These are phyloP conservation scores for Kurtzmaniella cleridarum DNA, from an alignment of 805 yeast species.

Conservation along the genomic window DNA sequence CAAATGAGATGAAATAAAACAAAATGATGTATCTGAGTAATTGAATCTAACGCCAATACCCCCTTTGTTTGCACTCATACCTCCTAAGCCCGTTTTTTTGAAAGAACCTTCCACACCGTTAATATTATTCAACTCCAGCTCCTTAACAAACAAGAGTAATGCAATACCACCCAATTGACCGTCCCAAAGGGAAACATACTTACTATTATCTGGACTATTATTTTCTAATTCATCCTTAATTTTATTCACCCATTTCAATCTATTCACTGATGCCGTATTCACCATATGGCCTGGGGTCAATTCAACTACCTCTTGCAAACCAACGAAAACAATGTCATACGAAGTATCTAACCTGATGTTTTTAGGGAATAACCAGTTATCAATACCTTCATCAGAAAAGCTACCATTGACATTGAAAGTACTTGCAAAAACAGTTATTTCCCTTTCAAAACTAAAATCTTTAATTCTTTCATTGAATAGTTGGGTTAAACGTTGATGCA, in stretches of 20 bases:
- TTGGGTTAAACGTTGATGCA: constrained; percentile 45
- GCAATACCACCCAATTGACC: constrained; percentile 86
- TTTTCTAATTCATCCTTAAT: constrained; percentile 44
- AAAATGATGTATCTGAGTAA: constrained; percentile 62
- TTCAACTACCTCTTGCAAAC: constrained; percentile 87
- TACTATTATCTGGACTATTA: constrained; percentile 25
- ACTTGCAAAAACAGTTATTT: constrained; percentile 40
- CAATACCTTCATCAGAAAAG: constrained; percentile 36
- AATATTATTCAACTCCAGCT: constrained; percentile 45
- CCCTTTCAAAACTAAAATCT: constrained; percentile 36
- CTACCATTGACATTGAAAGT: constrained; percentile 55
- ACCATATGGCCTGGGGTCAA: constrained; percentile 79
- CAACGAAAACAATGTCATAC: constrained; percentile 74
- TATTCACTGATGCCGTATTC: constrained; percentile 61
- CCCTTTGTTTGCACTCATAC: constrained; percentile 80
- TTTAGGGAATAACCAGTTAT: constrained; percentile 42
- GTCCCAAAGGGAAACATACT: constrained; percentile 58
- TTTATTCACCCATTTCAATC: constrained; percentile 61
- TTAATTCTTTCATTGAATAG: constrained; percentile 35
- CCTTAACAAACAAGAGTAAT: constrained; percentile 60
- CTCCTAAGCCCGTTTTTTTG: constrained; percentile 92
- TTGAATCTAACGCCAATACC: constrained; percentile 68
- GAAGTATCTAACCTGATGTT: constrained; percentile 18
- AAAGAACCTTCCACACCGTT: constrained; percentile 63
- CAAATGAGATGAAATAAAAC: constrained; percentile 80